Base-by-base conservation (phyloP, 257 asterid genomes). In the Petunia secreta region DNA sequence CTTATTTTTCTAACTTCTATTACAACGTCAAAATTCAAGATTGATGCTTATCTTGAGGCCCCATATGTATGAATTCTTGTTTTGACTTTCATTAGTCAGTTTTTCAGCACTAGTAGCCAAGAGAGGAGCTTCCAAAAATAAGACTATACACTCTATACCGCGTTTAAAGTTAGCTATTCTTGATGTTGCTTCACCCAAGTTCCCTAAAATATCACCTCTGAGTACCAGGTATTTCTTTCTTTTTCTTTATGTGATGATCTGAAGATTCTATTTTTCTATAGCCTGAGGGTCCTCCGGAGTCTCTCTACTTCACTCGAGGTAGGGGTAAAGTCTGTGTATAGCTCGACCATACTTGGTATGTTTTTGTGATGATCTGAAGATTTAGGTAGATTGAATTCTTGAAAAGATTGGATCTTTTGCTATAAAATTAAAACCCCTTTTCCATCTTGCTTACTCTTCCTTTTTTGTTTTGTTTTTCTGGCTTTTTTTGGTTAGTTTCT, bases 101-200 rank as follows among this genome's bases (percentile, higher is more conserved):
- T 38, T 37, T 64, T 64, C 48, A 64, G 73, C 60, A 34, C 62
- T 50, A 73, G 62, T 73, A 44, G 64, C 64, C 38, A n/a, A 59
- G 64, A 59, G 37, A n/a, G 1, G 10, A 38, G 62, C 46, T 50
- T 50, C 6, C 46, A 8, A 34, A 73, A 73, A 48, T 73, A 44
- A 44, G 77, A 11, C 0, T 25, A 25, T 25, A 25, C 25, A 25
- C 25, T 25, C 25, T 25, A 73, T 73, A 6, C 36, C 46, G 9
- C 25, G 34, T 73, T 40, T 50, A 50, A 73, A 73, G 62, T 11
- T 50, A 11, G 5, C 62, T 5, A 10, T 50, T 34, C 36, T 50
- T 55, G 2, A 15, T 71, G 5, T 48, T 10, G 5, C 25, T 71
- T 71, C 25, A 46, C 39, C 1, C 11, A 2, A 46, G 59, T 48